A percentile compares a stretch with the other conserved stretches of the same genome.
phyloP scores from a whole-genome alignment of 2,329 filamentous ascomycete genomes.

The Aspergillus persii region DNA sequence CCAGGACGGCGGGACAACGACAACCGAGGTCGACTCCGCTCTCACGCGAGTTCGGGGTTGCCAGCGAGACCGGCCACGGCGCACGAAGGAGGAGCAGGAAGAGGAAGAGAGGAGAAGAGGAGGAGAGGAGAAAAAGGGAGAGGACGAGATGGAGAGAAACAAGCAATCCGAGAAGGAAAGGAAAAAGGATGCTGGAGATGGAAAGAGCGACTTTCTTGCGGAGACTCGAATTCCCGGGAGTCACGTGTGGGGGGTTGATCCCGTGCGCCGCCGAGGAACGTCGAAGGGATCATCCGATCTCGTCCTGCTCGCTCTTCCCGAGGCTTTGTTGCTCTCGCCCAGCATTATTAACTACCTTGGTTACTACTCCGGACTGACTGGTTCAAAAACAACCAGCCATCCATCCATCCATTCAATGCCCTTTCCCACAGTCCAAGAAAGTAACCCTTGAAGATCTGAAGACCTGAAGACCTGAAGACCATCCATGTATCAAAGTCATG shows the following conservation, averaged over 20 bases:
- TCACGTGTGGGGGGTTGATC: slow-evolving; percentile 24
- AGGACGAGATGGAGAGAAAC: neutral
- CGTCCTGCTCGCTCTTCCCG: no score
- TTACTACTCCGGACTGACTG: no score
- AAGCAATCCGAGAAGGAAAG: neutral
- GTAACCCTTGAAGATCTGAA: neutral
- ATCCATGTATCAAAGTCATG: neutral
- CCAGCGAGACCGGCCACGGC: neutral
- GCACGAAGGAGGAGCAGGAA: neutral
- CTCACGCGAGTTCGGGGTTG: slow-evolving; percentile 2
- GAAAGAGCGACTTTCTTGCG: slow-evolving; percentile 20
- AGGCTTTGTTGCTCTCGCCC: no score
- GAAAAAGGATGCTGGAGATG: slow-evolving; percentile 6
- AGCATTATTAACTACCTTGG: no score
- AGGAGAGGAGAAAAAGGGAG: neutral
- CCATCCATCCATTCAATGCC: no score
- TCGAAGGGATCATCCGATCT: neutral
- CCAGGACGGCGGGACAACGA: slow-evolving; percentile 15
- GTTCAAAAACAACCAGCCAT: no score
- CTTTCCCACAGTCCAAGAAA: neutral
- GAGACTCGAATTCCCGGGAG: slow-evolving; percentile 21
- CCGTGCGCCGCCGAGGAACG: slow-evolving; percentile 20
- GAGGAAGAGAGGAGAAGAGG: neutral
- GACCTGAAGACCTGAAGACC: neutral
- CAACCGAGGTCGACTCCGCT: slow-evolving; percentile 31